Evolutionary conservation across 1,284 basidiomycete genomes (phyloP), one percentile per base, ranked within the genome.

Genomic region (Puccinia novopanici): DNA sequence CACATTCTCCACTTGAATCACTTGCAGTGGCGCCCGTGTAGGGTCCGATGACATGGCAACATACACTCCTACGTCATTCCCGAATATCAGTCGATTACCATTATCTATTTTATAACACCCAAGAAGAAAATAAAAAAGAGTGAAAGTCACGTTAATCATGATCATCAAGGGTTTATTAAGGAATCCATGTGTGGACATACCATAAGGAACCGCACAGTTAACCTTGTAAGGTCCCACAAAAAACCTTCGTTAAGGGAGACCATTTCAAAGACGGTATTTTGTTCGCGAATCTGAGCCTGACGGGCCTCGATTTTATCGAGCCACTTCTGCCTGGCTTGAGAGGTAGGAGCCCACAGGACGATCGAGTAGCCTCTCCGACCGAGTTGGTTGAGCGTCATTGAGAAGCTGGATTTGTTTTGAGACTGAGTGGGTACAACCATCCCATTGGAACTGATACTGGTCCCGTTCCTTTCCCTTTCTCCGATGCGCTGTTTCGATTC

Each of bases 61-160:
- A 86, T 98, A 99, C 48, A 99, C 92, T 42, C 97, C 97, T 82
- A 98, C 95, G 84, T 97, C 93, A 3, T 95, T 98, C 30, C 97
- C 97, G 86, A 97, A 99, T 30, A 95, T 95, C 84, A 97, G 91
- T 82, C 92, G 89, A 83, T 92, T 89, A 9, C 96, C 96, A 83
- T 73, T 73, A 45, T 80, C 78, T 80, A 37, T 17, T 17, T 0
- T 1, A 61, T 40, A 15, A 40, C 30, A 37, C 34, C 34, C 34
- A 30, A 27, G 37, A 73, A 48, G 13, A 59, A 34, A 73, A 34
- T 3, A 52, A 37, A 52, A 13, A 54, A 54, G 4, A 2, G 34
- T 34, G 34, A 34, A n/a, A n/a, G n/a, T n/a, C n/a, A n/a, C n/a
- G n/a, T n/a, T 48, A 50, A 48, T 42, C 6, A 50, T 48, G 8